These are phyloP conservation scores for Wallemia hederae DNA, from an alignment of 1,284 basidiomycete species.

Conservation along the genomic window DNA sequence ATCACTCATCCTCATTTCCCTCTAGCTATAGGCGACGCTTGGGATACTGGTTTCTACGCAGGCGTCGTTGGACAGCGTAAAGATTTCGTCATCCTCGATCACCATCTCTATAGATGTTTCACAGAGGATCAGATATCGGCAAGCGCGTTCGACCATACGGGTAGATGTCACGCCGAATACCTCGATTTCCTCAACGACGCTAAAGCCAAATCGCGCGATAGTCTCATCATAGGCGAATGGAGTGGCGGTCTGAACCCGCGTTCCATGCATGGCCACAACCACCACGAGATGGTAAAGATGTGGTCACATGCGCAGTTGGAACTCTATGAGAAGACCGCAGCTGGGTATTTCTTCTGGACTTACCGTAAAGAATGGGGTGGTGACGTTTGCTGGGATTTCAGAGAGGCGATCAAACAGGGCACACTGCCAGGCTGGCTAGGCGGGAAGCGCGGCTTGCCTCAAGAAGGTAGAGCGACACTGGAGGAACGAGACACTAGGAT, in stretches of 20 bases:
- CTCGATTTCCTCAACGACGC: slow-evolving; percentile 44
- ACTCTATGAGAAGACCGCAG: slow-evolving; percentile 31
- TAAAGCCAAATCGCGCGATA: slow-evolving; percentile 20
- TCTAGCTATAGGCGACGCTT: slow-evolving; percentile 11
- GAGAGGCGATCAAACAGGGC: slow-evolving; percentile 33
- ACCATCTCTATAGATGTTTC: slow-evolving; percentile 61
- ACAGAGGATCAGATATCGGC: slow-evolving; percentile 17
- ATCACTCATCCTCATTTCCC: slow-evolving; percentile 27
- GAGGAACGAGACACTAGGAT: slow-evolving; percentile 17
- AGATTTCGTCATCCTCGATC: slow-evolving; percentile 36
- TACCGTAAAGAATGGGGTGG: slow-evolving; percentile 40
- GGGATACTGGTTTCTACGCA: neutral
- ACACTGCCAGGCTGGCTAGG: slow-evolving; percentile 29
- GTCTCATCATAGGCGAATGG: slow-evolving; percentile 24
- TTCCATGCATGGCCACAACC: neutral
- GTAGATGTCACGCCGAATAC: slow-evolving; percentile 34
- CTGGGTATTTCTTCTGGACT: slow-evolving; percentile 70
- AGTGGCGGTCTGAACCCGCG: slow-evolving; percentile 34
- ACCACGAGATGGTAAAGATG: neutral
- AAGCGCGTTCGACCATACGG: slow-evolving; percentile 18
- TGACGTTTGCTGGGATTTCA: slow-evolving; percentile 48
- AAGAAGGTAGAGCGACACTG: slow-evolving; percentile 10
- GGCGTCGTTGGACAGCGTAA: slow-evolving; percentile 17
- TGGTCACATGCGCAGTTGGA: slow-evolving; percentile 13
- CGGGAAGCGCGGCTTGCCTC: slow-evolving; percentile 6